Evolutionary conservation across 805 yeast species (phyloP), one percentile per base, ranked within the genome.

Genomic region (Candida bentonensis): DNA sequence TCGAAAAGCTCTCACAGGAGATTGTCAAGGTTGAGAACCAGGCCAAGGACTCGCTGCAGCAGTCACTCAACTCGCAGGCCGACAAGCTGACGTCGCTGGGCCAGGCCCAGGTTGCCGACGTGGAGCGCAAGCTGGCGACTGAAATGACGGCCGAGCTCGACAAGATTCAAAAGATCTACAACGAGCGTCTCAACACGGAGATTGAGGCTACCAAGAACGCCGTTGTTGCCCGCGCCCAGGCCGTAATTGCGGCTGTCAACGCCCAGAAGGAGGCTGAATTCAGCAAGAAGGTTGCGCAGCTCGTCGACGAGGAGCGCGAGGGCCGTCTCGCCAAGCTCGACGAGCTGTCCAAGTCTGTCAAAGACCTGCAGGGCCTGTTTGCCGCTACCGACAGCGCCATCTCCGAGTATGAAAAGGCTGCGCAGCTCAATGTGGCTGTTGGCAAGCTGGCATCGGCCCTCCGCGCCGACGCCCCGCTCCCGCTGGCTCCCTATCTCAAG

Each of bases 251-350:
- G 7, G 68, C 81, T 58, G 75, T 79, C 46, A 74, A 84, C 54
- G 66, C 79, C 42, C 79, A 77, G 51, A 80, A 82, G 53, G 76
- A 85, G 47, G 73, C 78, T 51, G 78, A 76, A 56, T 78, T 83
- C 59, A 74, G 78, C 49, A 66, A 69, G 44, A 66, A 74, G 46
- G 68, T 86, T 41, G 59, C 70, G 40, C 70, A 73, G 44, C 72
- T 72, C 47, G 72, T 88, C 44, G 88, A 81, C 50, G 50, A 60
- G 11, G 94, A 82, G 68, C 79, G 97, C 64, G 70, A 79, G 50
- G 85, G 87, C 22, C 79, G 92, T 58, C 73, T 88, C 54, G 70
- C 81, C 41, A 70, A 80, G 54, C 69, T 92, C 55, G 70, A 72
- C 26, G 74, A 76, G 46, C 69, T 92, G 45, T 67, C 73, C 43